These are phyloP conservation scores for Protomyces inundatus DNA, from an alignment of 1,139 yeast species.

Conservation along the genomic window DNA sequence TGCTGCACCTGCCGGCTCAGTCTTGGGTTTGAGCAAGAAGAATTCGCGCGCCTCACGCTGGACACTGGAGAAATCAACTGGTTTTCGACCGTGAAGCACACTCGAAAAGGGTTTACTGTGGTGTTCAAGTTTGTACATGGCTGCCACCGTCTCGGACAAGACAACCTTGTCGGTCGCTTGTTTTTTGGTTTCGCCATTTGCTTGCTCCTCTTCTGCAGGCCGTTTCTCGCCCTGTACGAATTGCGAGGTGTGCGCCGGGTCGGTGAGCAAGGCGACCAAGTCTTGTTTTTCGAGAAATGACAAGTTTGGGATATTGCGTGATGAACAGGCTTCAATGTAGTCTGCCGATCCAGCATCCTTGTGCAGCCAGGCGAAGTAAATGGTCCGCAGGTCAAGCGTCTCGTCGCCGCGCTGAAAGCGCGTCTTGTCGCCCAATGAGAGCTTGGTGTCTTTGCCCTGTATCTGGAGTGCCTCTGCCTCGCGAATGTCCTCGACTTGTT, in stretches of 20 bases:
- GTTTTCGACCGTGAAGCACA: conserved; percentile 69
- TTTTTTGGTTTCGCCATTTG: conserved; percentile 29
- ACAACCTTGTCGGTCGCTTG: conserved; percentile 7
- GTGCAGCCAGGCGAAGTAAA: conserved; percentile 75
- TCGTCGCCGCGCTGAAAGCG: conserved; percentile 25
- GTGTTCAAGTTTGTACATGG: conserved; percentile 37
- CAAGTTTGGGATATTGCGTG: conserved; percentile 60
- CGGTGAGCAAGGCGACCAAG: conserved; percentile 33
- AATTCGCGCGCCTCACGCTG: conserved; percentile 33
- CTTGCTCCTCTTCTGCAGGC: conserved; percentile 1
- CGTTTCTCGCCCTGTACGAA: not conserved
- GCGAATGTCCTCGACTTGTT: not conserved
- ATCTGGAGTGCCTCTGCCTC: not conserved
- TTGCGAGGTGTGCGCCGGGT: not conserved
- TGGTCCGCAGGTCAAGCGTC: conserved; percentile 53
- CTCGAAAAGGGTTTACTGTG: conserved; percentile 72
- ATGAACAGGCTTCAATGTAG: conserved; percentile 68
- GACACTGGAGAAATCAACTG: conserved; percentile 33
- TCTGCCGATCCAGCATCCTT: conserved; percentile 75
- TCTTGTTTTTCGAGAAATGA: conserved; percentile 84
- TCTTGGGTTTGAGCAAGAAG: conserved; percentile 27
- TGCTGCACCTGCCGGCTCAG: conserved; percentile 10
- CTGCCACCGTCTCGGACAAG: conserved; percentile 32
- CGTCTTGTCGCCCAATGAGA: not conserved
- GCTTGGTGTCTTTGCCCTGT: not conserved